Conservation (phyloP, 257 asterid genomes). For the Osmanthus fragrans region DNA sequence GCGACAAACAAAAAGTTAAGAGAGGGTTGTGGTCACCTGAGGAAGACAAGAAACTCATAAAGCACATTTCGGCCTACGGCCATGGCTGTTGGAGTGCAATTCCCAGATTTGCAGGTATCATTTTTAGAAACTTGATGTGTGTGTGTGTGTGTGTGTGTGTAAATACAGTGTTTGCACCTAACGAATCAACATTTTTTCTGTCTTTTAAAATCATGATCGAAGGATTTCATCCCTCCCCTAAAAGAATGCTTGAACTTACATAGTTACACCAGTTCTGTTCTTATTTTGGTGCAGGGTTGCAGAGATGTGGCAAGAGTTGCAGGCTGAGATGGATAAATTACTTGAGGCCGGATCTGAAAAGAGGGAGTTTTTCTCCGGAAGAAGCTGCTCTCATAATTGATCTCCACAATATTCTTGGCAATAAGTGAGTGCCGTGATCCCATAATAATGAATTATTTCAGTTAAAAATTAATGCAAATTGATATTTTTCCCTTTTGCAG, state of each 20-base stretch:
- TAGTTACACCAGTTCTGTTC: not conserved
- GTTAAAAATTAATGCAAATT: not conserved
- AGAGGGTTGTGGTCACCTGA: constrained; percentile 43
- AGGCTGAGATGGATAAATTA: constrained; percentile 58
- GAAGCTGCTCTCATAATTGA: constrained; percentile 49
- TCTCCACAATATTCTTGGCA: constrained; percentile 50
- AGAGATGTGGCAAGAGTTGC: constrained; percentile 57
- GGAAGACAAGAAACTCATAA: constrained; percentile 28
- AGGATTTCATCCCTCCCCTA: too few species aligned
- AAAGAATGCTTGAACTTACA: not conserved
- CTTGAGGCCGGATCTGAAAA: constrained; percentile 50
- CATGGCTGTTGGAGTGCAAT: constrained; percentile 52
- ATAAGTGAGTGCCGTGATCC: constrained; percentile 28
- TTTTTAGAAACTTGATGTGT: too few species aligned
- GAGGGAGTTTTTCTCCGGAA: constrained; percentile 48
- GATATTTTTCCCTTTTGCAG: constrained; percentile 18
- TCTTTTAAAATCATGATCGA: not conserved
- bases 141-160: too few species aligned
- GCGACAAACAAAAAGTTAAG: constrained; percentile 55
- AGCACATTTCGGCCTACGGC: constrained; percentile 39
- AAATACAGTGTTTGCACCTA: too few species aligned
- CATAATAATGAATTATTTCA: too few species aligned
- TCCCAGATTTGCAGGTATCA: constrained; percentile 43
- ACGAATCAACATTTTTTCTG: too few species aligned
- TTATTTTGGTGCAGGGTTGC: constrained; percentile 34